Conservation (phyloP, 768 basidiomycete species). For the Tubosaeta brunneosetosa region DNA sequence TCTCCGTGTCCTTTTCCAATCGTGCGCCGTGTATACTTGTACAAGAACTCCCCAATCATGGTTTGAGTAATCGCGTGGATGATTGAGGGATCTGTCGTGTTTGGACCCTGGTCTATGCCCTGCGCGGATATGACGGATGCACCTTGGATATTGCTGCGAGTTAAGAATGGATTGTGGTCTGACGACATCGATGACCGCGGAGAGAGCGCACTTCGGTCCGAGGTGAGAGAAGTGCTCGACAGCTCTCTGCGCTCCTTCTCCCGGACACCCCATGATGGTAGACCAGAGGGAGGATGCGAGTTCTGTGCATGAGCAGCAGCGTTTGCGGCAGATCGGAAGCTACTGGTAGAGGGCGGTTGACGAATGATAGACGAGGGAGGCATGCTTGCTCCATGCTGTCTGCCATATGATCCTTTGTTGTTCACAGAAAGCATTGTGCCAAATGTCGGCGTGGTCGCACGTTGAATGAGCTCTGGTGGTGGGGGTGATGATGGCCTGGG, state of each 20-base stretch:
- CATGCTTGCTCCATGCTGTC: slow-evolving; percentile 72
- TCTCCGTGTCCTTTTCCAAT: slow-evolving; percentile 91
- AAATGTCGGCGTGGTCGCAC: slow-evolving; percentile 83
- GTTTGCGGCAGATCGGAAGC: slow-evolving; percentile 73
- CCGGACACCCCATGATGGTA: slow-evolving; percentile 48
- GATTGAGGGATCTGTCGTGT: slow-evolving; percentile 78
- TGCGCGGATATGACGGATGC: slow-evolving; percentile 45
- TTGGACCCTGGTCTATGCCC: slow-evolving; percentile 23
- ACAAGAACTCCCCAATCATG: slow-evolving; percentile 98
- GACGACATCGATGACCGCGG: slow-evolving; percentile 82
- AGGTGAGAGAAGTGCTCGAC: slow-evolving; percentile 66
- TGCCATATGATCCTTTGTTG: slow-evolving; percentile 42
- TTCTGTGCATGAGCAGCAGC: slow-evolving; percentile 49
- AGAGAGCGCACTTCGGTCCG: slow-evolving; percentile 63
- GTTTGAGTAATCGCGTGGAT: slow-evolving; percentile 99
- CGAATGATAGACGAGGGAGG: slow-evolving; percentile 66
- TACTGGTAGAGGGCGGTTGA: slow-evolving; percentile 72
- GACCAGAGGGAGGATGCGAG: slow-evolving; percentile 37
- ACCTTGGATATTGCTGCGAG: slow-evolving; percentile 33
- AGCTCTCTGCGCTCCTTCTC: slow-evolving; percentile 53
- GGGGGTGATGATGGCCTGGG: slow-evolving; percentile 91
- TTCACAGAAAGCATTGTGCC: slow-evolving; percentile 58
- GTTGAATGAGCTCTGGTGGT: slow-evolving; percentile 85
- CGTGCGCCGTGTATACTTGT: slow-evolving; percentile 90
- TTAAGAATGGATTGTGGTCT: slow-evolving; percentile 53